Conservation (phyloP, 495 filamentous ascomycete genomes). For the Daldinia vernicosa region DNA sequence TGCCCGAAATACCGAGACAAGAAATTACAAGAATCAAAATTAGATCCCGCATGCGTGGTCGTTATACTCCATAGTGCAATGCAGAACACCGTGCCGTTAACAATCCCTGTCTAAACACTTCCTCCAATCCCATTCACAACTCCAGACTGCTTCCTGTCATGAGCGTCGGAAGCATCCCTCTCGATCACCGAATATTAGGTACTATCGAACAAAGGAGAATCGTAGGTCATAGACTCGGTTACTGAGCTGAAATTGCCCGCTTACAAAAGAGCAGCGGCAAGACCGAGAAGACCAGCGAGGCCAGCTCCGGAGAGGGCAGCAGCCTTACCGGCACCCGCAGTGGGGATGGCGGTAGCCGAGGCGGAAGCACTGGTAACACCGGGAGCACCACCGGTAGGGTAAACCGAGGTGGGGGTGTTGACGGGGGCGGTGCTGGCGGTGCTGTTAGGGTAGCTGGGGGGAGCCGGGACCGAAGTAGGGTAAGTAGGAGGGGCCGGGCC, state of each 20-base stretch:
- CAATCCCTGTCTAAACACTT: slow-evolving; percentile 43
- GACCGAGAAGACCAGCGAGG: slow-evolving; percentile 78
- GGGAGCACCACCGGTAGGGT: slow-evolving; percentile 47
- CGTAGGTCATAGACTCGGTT: slow-evolving; percentile 49
- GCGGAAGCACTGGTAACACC: slow-evolving; percentile 50
- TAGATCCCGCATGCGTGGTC: slow-evolving; percentile 48
- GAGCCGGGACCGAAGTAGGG: slow-evolving; percentile 36
- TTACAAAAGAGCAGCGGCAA: slow-evolving; percentile 81
- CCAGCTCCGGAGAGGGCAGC: slow-evolving; percentile 73
- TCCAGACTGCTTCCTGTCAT: slow-evolving; percentile 51
- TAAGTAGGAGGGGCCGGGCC: slow-evolving; percentile 33
- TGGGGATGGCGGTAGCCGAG: slow-evolving; percentile 57
- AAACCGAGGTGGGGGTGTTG: slow-evolving; percentile 44
- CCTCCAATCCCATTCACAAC: slow-evolving; percentile 39
- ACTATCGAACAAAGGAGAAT: slow-evolving; percentile 51
- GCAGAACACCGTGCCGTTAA: slow-evolving; percentile 45
- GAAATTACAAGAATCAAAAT: slow-evolving; percentile 55
- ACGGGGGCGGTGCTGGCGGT: slow-evolving; percentile 42
- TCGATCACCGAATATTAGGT: slow-evolving; percentile 48
- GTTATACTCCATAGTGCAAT: slow-evolving; percentile 53
- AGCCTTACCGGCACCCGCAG: slow-evolving; percentile 70
- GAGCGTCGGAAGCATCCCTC: slow-evolving; percentile 45
- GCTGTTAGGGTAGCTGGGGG: slow-evolving; percentile 39
- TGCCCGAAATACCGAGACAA: slow-evolving; percentile 46
- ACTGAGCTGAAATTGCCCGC: slow-evolving; percentile 42